These are phyloP conservation scores for Mycena metata DNA, from an alignment of 768 basidiomycete genomes.

Conservation along the genomic window DNA sequence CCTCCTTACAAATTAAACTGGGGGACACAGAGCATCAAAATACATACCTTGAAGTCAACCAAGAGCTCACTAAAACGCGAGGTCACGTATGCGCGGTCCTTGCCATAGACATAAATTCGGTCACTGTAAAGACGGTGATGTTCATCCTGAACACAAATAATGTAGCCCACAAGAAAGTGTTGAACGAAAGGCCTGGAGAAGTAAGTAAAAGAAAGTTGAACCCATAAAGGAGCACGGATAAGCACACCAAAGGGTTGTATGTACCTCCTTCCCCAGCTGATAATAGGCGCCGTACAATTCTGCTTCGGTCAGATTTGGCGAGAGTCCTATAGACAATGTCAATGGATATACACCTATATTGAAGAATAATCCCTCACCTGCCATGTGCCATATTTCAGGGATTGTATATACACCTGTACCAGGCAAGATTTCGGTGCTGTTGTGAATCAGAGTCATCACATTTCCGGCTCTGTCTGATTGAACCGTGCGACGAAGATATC, in stretches of 20 bases:
- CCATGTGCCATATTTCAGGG: slow-evolving; percentile 9
- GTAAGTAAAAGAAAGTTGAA: not conserved
- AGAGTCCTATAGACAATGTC: not conserved
- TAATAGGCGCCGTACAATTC: not conserved
- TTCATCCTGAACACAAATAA: not conserved
- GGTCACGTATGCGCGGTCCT: not conserved
- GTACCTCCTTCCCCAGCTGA: not conserved
- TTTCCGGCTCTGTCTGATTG: not conserved
- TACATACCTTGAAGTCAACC: not conserved
- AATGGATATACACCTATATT: not conserved
- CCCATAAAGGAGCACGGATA: not conserved
- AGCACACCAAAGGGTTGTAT: slow-evolving; percentile 8
- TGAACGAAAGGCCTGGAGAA: not conserved
- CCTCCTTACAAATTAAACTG: not conserved
- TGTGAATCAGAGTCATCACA: not conserved
- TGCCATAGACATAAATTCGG: slow-evolving; percentile 2
- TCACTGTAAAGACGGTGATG: slow-evolving; percentile 5
- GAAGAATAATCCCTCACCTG: not conserved
- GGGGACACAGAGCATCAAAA: not conserved
- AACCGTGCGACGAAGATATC: not conserved
- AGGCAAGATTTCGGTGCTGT: not conserved
- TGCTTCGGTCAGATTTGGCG: slow-evolving; percentile 5
- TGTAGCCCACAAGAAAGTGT: slow-evolving; percentile 6
- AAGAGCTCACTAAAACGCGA: not conserved
- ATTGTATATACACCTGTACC: slow-evolving; percentile 1